Evolutionary conservation across 2,329 filamentous ascomycete species (phyloP).

Genomic region (Aschersonia sp.): DNA sequence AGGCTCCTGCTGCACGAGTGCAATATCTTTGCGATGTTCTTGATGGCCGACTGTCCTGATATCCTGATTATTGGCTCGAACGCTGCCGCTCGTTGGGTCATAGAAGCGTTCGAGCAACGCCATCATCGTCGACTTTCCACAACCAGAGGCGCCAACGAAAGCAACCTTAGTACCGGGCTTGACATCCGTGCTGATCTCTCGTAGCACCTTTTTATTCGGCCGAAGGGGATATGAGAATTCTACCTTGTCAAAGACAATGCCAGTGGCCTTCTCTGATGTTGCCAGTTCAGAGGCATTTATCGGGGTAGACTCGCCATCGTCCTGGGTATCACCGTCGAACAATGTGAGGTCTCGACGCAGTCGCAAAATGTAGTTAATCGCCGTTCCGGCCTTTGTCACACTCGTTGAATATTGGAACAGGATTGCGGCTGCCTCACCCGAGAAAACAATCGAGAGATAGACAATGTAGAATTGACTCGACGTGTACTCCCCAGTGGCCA

Average conservation of each 20-base stretch:
- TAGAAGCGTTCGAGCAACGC: slow-evolving; percentile 90
- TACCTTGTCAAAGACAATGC: slow-evolving; percentile 56
- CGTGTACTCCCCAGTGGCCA: slow-evolving; percentile 55
- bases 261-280: too few relatives aligned
- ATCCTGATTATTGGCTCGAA: slow-evolving; percentile 73
- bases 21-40: slow-evolving; percentile 70
- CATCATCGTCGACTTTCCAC: slow-evolving; percentile 90
- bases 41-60: slow-evolving; percentile 72
- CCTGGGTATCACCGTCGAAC: slow-evolving; percentile 11
- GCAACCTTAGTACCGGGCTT: slow-evolving; percentile 74
- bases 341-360: slow-evolving; percentile 18
- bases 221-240: slow-evolving; percentile 91
- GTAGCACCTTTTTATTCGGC: slow-evolving; percentile 80
- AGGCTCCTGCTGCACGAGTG: slow-evolving; percentile 87
- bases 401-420: slow-evolving; percentile 34
- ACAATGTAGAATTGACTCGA: slow-evolving; percentile 88
- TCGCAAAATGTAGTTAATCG: slow-evolving; percentile 33
- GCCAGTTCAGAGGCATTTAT: too few relatives aligned
- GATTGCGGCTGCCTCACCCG: slow-evolving; percentile 72
- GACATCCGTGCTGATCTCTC: slow-evolving; percentile 62
- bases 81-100: slow-evolving; percentile 65
- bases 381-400: slow-evolving; percentile 32
- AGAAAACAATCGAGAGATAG: slow-evolving; percentile 79
- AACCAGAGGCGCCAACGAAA: slow-evolving; percentile 85
- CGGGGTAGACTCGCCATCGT: too few relatives aligned